phyloP scores from a whole-genome alignment of 2,329 filamentous ascomycete genomes.

The Trichocomaceae sp. region DNA sequence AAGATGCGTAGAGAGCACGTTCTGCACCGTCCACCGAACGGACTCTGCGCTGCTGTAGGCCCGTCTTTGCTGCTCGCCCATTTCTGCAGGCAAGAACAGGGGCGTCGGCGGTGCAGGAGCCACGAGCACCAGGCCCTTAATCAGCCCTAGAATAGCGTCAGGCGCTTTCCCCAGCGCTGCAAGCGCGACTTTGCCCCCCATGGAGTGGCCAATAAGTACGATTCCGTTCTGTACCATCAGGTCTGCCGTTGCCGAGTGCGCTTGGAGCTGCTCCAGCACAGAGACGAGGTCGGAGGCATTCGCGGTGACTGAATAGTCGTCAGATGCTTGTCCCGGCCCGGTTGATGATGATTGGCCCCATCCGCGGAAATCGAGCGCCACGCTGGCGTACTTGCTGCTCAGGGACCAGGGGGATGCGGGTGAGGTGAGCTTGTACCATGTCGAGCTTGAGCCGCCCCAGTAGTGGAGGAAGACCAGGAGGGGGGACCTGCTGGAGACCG shows the following conservation, averaged over 20 bases:
- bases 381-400: slow-evolving; percentile 17
- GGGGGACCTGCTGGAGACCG: background rate
- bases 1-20: slow-evolving; percentile 26
- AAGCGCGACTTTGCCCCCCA: slow-evolving; percentile 37
- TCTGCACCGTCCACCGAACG: slow-evolving; percentile 26
- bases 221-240: slow-evolving; percentile 23
- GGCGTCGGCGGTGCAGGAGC: slow-evolving; percentile 31
- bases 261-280: slow-evolving; percentile 11
- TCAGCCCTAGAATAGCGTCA: background rate
- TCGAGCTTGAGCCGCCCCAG: slow-evolving; percentile 33
- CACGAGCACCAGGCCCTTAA: slow-evolving; percentile 30
- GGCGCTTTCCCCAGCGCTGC: slow-evolving; percentile 11
- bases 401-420: slow-evolving; percentile 16
- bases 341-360: slow-evolving; percentile 34
- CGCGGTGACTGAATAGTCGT: slow-evolving; percentile 21
- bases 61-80: slow-evolving; percentile 28
- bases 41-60: slow-evolving; percentile 27
- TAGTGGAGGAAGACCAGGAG: slow-evolving; percentile 34
- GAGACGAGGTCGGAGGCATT: slow-evolving; percentile 19
- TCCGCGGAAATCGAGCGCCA: slow-evolving; percentile 31
- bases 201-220: slow-evolving; percentile 34
- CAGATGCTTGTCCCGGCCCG: slow-evolving; percentile 18
- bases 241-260: slow-evolving; percentile 17
- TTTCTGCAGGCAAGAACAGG: slow-evolving; percentile 25
- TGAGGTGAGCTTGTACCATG: slow-evolving; percentile 25